phyloP scores from a whole-genome alignment of 176 grass and related monocot genomes.

The Triticum dicoccoides region DNA sequence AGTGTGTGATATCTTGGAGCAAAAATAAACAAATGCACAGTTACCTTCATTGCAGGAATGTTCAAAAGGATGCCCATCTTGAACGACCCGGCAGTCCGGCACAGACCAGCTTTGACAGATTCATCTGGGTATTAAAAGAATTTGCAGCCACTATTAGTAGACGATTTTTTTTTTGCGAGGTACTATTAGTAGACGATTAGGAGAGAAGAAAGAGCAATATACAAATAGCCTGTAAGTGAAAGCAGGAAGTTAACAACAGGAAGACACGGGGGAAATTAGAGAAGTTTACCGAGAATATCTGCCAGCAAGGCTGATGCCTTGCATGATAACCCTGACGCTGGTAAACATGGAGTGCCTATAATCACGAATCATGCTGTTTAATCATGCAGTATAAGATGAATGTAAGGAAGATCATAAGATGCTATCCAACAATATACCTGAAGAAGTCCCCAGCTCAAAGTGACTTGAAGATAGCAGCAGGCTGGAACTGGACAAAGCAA shows the following conservation, averaged over 20 bases:
- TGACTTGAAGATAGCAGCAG: conserved; percentile 11
- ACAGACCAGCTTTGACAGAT: not conserved
- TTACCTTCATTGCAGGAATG: not conserved
- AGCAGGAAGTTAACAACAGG: not conserved
- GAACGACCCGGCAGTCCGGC: not conserved
- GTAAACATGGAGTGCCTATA: not conserved
- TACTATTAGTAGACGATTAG: not conserved
- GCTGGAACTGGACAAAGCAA: conserved; percentile 18
- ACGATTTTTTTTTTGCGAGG: not conserved
- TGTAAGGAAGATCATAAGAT: not conserved
- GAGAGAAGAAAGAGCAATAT: not conserved
- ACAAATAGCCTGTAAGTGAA: not conserved
- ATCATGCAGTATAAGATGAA: not conserved
- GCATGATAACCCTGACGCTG: not conserved
- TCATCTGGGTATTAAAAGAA: not conserved
- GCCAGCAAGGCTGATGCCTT: not conserved
- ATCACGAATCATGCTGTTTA: not conserved
- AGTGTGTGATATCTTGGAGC: not conserved
- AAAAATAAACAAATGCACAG: not conserved
- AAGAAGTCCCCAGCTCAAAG: not conserved
- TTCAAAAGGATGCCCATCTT: not conserved
- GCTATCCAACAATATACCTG: not conserved
- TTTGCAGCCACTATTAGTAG: not conserved
- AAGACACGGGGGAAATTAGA: not conserved
- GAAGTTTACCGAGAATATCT: not conserved